Percentiles rank a stretch among this genome's conserved stretches.
phyloP scores from a whole-genome alignment of 495 filamentous ascomycete genomes.

The Lepraria neglecta region DNA sequence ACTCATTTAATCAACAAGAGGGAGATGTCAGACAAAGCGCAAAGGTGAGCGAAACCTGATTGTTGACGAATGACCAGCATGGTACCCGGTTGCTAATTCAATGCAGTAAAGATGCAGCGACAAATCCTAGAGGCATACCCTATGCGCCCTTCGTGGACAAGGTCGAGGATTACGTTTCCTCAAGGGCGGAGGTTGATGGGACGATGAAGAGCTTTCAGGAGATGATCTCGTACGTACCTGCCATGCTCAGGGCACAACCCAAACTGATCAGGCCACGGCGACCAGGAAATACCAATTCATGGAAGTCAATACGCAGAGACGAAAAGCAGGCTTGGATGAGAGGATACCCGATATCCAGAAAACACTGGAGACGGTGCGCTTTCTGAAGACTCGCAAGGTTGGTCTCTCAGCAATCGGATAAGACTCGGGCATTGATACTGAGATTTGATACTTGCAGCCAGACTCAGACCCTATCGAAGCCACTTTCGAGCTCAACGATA shows the following conservation, averaged over 20 bases:
- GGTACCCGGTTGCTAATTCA: neutral
- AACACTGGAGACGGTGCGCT: constrained; percentile 88
- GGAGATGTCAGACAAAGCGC: constrained; percentile 19
- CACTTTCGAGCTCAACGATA: constrained; percentile 91
- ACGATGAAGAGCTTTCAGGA: constrained; percentile 93
- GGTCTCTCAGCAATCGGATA: neutral
- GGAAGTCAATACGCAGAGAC: constrained; percentile 84
- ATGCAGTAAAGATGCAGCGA: constrained; percentile 48
- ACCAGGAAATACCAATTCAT: constrained; percentile 96
- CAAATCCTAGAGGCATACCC: constrained; percentile 92
- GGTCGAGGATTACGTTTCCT: constrained; percentile 88
- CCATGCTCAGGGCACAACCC: neutral
- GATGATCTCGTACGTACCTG: constrained; percentile 76
- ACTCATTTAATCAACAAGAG: neutral
- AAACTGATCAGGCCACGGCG: neutral
- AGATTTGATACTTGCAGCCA: constrained; percentile 24
- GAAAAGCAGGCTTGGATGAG: constrained; percentile 76
- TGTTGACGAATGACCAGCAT: neutral
- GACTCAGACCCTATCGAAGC: constrained; percentile 68
- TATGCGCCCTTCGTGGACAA: constrained; percentile 93
- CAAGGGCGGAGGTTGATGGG: constrained; percentile 77
- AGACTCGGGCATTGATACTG: neutral
- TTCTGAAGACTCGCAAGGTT: constrained; percentile 66
- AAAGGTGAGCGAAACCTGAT: neutral
- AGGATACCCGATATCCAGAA: constrained; percentile 97